Evolutionary conservation across 208 protist genomes (phyloP).

Genomic region (Trypanosoma grayi): DNA sequence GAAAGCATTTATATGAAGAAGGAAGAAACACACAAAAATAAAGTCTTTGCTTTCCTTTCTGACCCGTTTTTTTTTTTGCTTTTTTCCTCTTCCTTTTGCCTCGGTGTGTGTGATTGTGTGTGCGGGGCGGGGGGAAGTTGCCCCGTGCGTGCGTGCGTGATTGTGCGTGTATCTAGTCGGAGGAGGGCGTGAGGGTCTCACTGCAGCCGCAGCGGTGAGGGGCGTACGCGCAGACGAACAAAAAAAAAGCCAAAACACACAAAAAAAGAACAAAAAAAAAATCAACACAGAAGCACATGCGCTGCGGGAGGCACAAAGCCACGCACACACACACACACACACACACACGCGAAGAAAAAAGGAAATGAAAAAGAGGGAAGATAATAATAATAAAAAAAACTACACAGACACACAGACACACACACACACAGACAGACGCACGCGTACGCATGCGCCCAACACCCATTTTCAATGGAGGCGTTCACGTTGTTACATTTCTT

Average conservation of each 20-base stretch:
- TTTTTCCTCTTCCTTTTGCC: neutral
- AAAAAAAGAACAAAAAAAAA: neutral
- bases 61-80: neutral
- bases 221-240: conserved; percentile 1
- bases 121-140: no score
- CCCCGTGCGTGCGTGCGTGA: no score
- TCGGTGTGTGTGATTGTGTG: neutral
- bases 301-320: no score
- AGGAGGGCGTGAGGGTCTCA: no score
- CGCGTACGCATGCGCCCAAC: no score
- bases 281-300: neutral
- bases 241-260: conserved; percentile 13
- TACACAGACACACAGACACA: neutral
- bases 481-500: no score
- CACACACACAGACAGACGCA: neutral
- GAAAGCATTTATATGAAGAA: neutral
- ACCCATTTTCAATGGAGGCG: no score
- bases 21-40: conserved; percentile 5
- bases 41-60: conserved; percentile 12
- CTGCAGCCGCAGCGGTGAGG: no score
- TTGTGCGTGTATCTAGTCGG: no score
- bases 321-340: no score
- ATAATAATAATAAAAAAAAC: neutral
- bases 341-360: no score
- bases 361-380: neutral